Evolutionary conservation across 257 asterid species (phyloP).

Genomic region (Capsicum baccatum): DNA sequence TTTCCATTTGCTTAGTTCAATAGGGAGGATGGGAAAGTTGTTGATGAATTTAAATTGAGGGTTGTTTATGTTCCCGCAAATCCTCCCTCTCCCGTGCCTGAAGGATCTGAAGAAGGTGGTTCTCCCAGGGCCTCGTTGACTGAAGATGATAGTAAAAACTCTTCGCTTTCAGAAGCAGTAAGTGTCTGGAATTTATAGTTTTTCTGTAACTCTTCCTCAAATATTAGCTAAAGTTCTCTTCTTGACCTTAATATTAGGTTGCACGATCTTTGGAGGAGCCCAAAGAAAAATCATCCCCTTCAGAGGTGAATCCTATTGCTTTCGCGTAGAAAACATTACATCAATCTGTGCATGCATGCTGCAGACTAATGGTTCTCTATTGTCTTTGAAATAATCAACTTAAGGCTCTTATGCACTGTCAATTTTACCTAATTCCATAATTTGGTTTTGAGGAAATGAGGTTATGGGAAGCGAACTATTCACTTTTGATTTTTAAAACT

Average conservation of each 20-base stretch:
- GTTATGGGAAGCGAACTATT: neutral
- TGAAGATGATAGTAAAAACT: slow-evolving; percentile 60
- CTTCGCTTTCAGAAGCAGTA: slow-evolving; percentile 60
- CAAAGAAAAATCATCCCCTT: slow-evolving; percentile 45
- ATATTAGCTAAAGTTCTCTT: slow-evolving; percentile 28
- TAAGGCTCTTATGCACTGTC: neutral
- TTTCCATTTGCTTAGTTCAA: slow-evolving; percentile 58
- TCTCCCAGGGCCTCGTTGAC: slow-evolving; percentile 68
- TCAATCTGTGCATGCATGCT: slow-evolving; percentile 1
- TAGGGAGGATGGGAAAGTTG: slow-evolving; percentile 61
- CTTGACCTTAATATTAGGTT: slow-evolving; percentile 42
- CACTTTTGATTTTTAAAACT: neutral
- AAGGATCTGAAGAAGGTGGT: slow-evolving; percentile 87
- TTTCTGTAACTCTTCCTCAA: slow-evolving; percentile 20
- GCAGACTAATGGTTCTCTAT: neutral
- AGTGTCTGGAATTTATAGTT: slow-evolving; percentile 37
- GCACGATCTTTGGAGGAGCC: slow-evolving; percentile 57
- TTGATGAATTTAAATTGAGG: slow-evolving; percentile 77
- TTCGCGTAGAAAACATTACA: neutral
- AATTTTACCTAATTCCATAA: neutral
- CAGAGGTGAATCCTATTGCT: slow-evolving; percentile 52
- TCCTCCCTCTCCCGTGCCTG: slow-evolving; percentile 95
- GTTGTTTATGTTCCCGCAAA: slow-evolving; percentile 82
- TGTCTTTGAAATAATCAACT: neutral
- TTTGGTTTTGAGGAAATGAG: neutral